Evolutionary conservation across 1,139 yeast species (phyloP).

Genomic region (Magnusiomyces suaveolens): DNA sequence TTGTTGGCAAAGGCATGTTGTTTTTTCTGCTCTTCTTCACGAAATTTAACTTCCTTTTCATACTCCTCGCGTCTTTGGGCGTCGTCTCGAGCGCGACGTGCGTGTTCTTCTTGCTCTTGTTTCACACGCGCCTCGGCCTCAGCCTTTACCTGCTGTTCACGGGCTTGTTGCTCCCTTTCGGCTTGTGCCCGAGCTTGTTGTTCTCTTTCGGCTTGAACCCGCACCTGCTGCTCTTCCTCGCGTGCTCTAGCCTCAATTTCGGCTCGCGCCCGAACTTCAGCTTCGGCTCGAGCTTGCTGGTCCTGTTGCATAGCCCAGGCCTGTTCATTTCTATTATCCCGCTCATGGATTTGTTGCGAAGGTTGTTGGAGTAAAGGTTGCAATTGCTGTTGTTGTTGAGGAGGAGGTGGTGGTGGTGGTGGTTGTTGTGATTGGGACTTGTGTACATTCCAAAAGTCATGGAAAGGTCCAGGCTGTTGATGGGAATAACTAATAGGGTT

Average conservation of each 20-base stretch:
- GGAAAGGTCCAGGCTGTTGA: slow-evolving; percentile 26
- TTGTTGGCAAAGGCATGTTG: no score
- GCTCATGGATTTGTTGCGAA: background rate
- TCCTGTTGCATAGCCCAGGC: background rate
- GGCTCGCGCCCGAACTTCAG: background rate
- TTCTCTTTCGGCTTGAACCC: background rate
- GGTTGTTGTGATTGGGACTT: slow-evolving; percentile 16
- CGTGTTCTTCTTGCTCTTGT: background rate
- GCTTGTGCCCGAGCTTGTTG: background rate
- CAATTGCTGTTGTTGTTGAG: background rate
- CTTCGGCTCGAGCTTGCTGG: background rate
- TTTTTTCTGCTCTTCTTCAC: no score
- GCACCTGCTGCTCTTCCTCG: background rate
- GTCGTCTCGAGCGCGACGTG: background rate
- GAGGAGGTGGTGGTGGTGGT: background rate
- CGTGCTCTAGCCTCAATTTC: background rate
- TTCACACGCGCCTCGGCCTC: no score
- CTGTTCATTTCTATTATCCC: background rate
- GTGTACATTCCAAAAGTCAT: slow-evolving; percentile 21
- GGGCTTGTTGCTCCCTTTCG: slow-evolving; percentile 4
- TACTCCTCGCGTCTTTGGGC: no score
- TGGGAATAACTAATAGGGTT: slow-evolving; percentile 36
- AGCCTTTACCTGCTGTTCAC: no score
- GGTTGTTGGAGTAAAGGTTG: background rate
- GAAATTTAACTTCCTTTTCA: no score